phyloP scores from a whole-genome alignment of 306 rosid genomes.

The Calophaca sinica region DNA sequence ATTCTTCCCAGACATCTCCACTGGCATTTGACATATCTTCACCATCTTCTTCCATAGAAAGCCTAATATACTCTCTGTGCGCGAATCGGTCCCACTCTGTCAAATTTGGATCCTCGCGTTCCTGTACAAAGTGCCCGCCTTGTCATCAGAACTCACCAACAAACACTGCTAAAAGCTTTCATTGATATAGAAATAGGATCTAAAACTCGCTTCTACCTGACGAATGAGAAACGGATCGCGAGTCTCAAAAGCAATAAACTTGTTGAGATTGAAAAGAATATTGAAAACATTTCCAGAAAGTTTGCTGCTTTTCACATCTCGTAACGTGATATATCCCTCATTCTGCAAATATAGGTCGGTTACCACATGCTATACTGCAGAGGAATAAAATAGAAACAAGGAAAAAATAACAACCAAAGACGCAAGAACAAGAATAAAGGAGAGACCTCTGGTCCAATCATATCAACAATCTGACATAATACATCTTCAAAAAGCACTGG shows the following conservation, averaged over 20 bases:
- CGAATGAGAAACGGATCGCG: slow-evolving; percentile 99
- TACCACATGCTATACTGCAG: slow-evolving; percentile 31
- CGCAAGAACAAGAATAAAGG: slow-evolving; percentile 44
- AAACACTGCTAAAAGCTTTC: slow-evolving; percentile 32
- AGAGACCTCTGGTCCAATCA: slow-evolving; percentile 95
- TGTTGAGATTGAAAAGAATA: slow-evolving; percentile 97
- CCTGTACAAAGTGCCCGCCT: slow-evolving; percentile 57
- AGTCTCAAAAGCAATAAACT: slow-evolving; percentile 95
- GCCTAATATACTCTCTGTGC: slow-evolving; percentile 97
- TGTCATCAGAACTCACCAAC: slow-evolving; percentile 46
- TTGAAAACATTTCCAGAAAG: slow-evolving; percentile 97
- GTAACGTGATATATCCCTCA: slow-evolving; percentile 75
- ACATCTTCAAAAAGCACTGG: slow-evolving; percentile 98
- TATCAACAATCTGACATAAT: slow-evolving; percentile 95
- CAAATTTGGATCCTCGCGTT: slow-evolving; percentile 98
- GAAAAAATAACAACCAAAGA: neutral
- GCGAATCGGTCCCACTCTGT: slow-evolving; percentile 99
- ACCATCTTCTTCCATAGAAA: slow-evolving; percentile 99
- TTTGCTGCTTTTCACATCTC: slow-evolving; percentile 86
- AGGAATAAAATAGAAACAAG: slow-evolving; percentile 38
- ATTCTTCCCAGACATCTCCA: slow-evolving; percentile 99
- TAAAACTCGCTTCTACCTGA: slow-evolving; percentile 66
- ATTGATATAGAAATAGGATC: slow-evolving; percentile 33
- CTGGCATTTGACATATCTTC: slow-evolving; percentile 99
- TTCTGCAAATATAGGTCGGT: slow-evolving; percentile 64